These are phyloP conservation scores for Fusarium zealandicum DNA, from an alignment of 2,329 filamentous ascomycete genomes.

Conservation along the genomic window DNA sequence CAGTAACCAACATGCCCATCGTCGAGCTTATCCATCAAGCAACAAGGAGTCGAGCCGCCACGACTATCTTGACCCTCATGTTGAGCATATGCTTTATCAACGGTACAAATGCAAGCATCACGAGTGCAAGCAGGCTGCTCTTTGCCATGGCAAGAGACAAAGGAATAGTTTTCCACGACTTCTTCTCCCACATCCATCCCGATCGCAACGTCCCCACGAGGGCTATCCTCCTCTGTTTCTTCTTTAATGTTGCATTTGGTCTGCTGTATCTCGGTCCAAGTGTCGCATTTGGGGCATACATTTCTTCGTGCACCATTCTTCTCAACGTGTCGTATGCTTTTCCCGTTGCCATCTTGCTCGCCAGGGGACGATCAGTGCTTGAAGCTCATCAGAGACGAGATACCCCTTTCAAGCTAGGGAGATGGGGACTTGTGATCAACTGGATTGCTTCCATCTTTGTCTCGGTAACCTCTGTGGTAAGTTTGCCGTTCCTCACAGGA, in stretches of 20 bases:
- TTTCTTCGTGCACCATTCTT: constrained; percentile 22
- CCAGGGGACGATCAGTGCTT: constrained; percentile 3
- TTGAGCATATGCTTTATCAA: constrained; percentile 54
- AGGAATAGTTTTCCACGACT: constrained; percentile 6
- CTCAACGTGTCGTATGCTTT: constrained; percentile 22
- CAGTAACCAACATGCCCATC: constrained; percentile 54
- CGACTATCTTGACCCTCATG: constrained; percentile 51
- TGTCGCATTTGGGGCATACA: constrained; percentile 22
- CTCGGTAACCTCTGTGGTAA: constrained; percentile 12
- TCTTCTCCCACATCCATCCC: constrained; percentile 15
- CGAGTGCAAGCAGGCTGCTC: constrained; percentile 51
- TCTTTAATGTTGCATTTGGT: constrained; percentile 21
- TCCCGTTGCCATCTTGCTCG: constrained; percentile 10
- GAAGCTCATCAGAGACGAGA: constrained; percentile 2
- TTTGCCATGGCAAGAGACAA: constrained; percentile 42
- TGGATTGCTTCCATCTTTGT: constrained; percentile 16
- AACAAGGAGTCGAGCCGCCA: constrained; percentile 48
- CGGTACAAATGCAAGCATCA: constrained; percentile 53
- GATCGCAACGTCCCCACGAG: constrained; percentile 9
- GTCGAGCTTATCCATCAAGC: constrained; percentile 53
- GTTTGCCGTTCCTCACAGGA: no score
- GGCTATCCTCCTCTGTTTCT: constrained; percentile 4
- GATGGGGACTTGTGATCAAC: constrained; percentile 11
- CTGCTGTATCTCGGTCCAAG: constrained; percentile 15
- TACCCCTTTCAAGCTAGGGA: constrained; percentile 15